Conservation (phyloP, 768 basidiomycete genomes). For the Phaeotremella fagi region DNA sequence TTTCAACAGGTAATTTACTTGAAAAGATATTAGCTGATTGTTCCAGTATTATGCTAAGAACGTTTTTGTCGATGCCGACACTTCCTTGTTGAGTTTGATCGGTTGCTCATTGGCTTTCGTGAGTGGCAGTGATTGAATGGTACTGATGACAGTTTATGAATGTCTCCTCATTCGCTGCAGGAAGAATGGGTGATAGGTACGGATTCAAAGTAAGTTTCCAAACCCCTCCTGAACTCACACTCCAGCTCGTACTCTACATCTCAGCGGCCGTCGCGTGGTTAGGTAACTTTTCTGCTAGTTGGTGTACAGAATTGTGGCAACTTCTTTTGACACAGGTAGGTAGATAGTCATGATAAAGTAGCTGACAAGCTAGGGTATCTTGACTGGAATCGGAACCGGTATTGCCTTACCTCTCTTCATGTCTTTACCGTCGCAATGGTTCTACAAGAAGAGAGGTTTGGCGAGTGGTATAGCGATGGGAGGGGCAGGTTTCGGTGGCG, state of each 20-base stretch:
- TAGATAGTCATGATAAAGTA: background rate
- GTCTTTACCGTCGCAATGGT: conserved; percentile 42
- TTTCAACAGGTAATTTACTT: conserved; percentile 19
- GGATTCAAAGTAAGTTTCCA: conserved; percentile 21
- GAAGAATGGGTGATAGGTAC: conserved; percentile 29
- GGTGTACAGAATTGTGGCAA: conserved; percentile 24
- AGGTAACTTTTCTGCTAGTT: conserved; percentile 17
- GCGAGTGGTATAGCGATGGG: conserved; percentile 38
- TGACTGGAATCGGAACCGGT: conserved; percentile 26
- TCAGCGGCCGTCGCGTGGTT: conserved; percentile 17
- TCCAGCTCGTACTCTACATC: conserved; percentile 21
- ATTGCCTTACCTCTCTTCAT: conserved; percentile 37
- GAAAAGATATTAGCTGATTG: background rate
- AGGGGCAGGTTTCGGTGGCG: conserved; percentile 41
- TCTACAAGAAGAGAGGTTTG: conserved; percentile 31
- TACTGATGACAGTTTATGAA: conserved; percentile 9
- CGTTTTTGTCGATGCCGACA: conserved; percentile 8
- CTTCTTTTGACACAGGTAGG: conserved; percentile 24
- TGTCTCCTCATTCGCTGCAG: conserved; percentile 18
- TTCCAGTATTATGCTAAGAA: conserved; percentile 18
- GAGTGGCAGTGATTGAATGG: background rate
- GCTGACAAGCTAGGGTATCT: conserved; percentile 12
- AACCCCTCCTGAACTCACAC: background rate
- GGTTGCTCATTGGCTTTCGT: conserved; percentile 5
- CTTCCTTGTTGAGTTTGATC: background rate